Conservation (phyloP, 2,329 filamentous ascomycete species). For the Sclerotinia minor region DNA sequence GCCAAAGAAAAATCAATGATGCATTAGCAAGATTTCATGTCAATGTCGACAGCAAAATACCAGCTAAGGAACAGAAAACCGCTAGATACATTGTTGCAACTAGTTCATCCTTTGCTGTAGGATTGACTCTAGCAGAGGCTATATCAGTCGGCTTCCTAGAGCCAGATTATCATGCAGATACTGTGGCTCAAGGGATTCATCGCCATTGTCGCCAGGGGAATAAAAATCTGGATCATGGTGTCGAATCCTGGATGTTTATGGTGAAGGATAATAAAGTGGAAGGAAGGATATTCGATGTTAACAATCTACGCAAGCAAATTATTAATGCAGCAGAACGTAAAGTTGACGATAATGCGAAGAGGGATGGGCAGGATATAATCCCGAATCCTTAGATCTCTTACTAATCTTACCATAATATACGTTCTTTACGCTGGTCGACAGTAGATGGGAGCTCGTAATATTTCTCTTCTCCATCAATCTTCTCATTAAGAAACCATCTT, state of each 20-base stretch:
- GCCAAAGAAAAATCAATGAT: background rate
- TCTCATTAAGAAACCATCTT: conserved; percentile 33
- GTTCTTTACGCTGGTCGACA: conserved; percentile 34
- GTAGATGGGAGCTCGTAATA: conserved; percentile 37
- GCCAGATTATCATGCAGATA: conserved; percentile 11
- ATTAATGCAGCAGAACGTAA: conserved; percentile 2
- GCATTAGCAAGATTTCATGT: conserved; percentile 6
- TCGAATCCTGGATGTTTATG: conserved; percentile 13
- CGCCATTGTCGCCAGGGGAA: conserved; percentile 11
- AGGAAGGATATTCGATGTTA: background rate
- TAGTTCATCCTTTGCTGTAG: conserved; percentile 15
- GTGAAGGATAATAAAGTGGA: conserved; percentile 3
- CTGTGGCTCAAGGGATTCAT: conserved; percentile 9
- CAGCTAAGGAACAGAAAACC: background rate
- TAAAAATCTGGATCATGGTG: conserved; percentile 10
- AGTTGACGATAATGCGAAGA: background rate
- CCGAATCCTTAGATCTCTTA: conserved; percentile 5
- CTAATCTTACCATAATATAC: conserved; percentile 31
- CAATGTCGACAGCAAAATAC: conserved; percentile 1
- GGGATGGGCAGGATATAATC: background rate
- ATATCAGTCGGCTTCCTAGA: conserved; percentile 8
- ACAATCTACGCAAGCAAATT: conserved; percentile 10
- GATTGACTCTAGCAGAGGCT: conserved; percentile 5
- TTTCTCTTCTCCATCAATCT: conserved; percentile 38
- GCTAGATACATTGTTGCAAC: conserved; percentile 14